These are phyloP conservation scores for Diplodia corticola DNA, from an alignment of 2,329 filamentous ascomycete genomes.

Conservation along the genomic window DNA sequence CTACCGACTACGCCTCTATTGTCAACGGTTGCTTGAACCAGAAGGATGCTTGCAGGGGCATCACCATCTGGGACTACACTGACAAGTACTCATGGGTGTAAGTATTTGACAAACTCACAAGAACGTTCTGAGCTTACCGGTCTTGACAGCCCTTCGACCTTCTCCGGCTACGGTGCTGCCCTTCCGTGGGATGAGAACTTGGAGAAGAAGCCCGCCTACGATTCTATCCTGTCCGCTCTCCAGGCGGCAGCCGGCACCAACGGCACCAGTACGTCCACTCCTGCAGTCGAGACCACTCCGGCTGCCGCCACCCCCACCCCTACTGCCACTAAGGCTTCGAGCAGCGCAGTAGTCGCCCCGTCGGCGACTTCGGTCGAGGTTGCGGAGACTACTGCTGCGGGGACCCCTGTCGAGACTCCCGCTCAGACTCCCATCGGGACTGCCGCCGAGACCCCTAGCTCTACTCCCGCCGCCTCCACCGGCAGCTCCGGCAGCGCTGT, in stretches of 20 bases:
- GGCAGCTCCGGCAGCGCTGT: conserved; percentile 21
- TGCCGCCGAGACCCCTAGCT: conserved; percentile 2
- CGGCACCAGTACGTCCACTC: conserved; percentile 13
- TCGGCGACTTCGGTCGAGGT: conserved; percentile 13
- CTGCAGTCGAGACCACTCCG: background rate
- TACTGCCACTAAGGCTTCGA: conserved; percentile 15
- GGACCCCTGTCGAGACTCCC: background rate
- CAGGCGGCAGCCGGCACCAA: conserved; percentile 14
- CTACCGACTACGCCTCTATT: conserved; percentile 36
- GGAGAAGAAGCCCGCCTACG: conserved; percentile 43
- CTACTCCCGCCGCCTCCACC: background rate
- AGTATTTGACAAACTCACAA: background rate
- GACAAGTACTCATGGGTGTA: conserved; percentile 50
- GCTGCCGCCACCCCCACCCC: conserved; percentile 13
- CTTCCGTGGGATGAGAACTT: conserved; percentile 50
- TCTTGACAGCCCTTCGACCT: conserved; percentile 35
- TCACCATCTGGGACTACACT: conserved; percentile 60
- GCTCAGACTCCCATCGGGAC: background rate
- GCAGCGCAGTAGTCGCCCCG: conserved; percentile 10
- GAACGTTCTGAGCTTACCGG: background rate
- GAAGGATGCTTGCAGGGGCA: conserved; percentile 55
- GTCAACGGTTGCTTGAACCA: conserved; percentile 56
- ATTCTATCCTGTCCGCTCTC: conserved; percentile 28
- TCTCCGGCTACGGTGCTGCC: conserved; percentile 45
- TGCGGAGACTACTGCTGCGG: conserved; percentile 14